Evolutionary conservation across 805 yeast genomes (phyloP), one percentile per base, ranked within the genome.

Genomic region (Candida germanica): DNA sequence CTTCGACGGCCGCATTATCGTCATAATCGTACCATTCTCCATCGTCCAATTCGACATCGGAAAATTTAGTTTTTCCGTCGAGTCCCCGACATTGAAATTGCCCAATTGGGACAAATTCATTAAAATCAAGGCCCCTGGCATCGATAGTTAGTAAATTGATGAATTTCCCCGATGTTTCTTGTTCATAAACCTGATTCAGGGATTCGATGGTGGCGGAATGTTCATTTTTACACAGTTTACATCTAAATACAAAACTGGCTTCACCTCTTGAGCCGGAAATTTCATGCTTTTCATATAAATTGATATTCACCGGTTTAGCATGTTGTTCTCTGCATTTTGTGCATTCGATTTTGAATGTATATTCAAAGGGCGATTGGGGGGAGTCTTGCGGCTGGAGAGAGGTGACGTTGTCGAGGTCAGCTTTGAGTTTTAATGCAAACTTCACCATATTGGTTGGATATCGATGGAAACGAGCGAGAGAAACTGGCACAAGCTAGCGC

Each of bases 11-110:
- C 6, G 83, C 80, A 46, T 79, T 76, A 38, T 93, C 98, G 56
- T 93, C 98, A 54, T 89, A 93, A 51, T 93, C 98, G 54, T 81
- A 93, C 89, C 96, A 89, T 54, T 93, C 98, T 35, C 77, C 79
- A 17, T 86, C 96, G 24, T 69, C 74, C 19, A 88, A 64, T 38
- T 83, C 93, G 17, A 87, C 73, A 19, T 83, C 86, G 5, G 53
- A 52, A 51, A 84, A 86, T 35, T 54, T 58, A 7, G 83, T 67
- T 9, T 62, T 58, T 2, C 75, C 56, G 10, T 75, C 79, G 5
- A 61, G 67, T 9, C 85, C 84, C 26, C 53, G 61, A 37, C 83
- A 79, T 20, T 54, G 48, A 54, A 83, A 83, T 29, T 55, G 58
- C 0, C 91, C 93, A 23, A 71, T 73, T 2, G 95, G 85, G 12